A percentile compares a stretch with the other conserved stretches of the same genome.
Conservation (phyloP, 2,329 filamentous ascomycete genomes). For the Neopestalotiopsis sp. region DNA sequence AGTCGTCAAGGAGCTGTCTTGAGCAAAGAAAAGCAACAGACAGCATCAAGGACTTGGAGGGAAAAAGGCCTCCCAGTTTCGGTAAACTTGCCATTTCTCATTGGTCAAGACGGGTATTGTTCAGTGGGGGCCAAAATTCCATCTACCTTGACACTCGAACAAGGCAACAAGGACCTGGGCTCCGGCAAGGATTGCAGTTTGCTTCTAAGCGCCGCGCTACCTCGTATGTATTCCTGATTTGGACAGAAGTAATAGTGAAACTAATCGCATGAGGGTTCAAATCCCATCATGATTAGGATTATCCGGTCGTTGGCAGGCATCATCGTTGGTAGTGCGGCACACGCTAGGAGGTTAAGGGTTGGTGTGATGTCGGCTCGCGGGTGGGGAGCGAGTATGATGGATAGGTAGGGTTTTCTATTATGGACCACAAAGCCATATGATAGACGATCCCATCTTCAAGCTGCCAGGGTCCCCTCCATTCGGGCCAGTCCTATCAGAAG, state of each 20-base stretch:
- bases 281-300: not conserved
- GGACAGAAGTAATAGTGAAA: not conserved
- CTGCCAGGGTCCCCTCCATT: not conserved
- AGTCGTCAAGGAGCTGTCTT: not conserved
- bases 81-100: not conserved
- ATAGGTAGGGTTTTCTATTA: not conserved
- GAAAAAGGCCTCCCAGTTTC: not conserved
- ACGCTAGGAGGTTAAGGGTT: not conserved
- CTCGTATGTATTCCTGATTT: not conserved
- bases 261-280: not conserved
- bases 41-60: not conserved
- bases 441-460: not conserved
- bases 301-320: not conserved
- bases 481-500: not conserved
- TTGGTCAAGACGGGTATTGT: not conserved
- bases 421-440: not conserved
- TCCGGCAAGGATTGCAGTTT: not conserved
- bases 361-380: not conserved
- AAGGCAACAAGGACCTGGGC: not conserved
- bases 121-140: not conserved
- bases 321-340: not conserved
- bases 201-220: not conserved
- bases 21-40: not conserved
- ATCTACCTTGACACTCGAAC: not conserved
- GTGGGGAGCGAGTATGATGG: too few species aligned